phyloP scores from a whole-genome alignment of 2,329 filamentous ascomycete species.

The Cryphonectria carpinicola region DNA sequence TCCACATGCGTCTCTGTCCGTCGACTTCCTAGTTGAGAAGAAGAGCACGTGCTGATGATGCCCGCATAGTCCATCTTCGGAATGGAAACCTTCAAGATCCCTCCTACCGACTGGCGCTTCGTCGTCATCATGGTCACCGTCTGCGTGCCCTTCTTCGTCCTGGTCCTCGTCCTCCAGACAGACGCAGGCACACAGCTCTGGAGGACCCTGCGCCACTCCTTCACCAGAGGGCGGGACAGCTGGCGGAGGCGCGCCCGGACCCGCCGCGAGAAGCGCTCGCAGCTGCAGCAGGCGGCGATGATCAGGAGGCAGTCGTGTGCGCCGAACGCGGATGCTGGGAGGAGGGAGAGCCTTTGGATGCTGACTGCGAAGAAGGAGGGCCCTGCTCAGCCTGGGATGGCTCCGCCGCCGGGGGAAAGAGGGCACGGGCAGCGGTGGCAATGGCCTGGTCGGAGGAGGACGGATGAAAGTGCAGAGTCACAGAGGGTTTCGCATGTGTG shows the following conservation, averaged over 20 bases:
- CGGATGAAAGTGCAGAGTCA: neutral
- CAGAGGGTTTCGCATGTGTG: neutral
- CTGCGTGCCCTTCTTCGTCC: constrained; percentile 54
- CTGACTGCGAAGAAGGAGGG: constrained; percentile 5
- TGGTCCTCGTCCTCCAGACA: constrained; percentile 51
- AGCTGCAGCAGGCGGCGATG: constrained; percentile 27
- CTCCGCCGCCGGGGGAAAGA: neutral
- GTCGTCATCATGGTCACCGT: constrained; percentile 64
- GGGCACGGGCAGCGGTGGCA: neutral
- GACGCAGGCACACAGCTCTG: constrained; percentile 39
- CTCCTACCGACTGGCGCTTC: constrained; percentile 50
- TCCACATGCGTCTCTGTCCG: neutral
- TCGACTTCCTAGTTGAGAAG: neutral
- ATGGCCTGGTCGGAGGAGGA: neutral
- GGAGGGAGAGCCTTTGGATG: constrained; percentile 1
- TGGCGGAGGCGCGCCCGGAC: constrained; percentile 17
- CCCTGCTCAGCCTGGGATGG: neutral
- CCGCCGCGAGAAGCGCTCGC: constrained; percentile 25
- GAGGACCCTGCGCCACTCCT: constrained; percentile 20
- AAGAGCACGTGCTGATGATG: neutral
- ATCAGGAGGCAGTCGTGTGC: constrained; percentile 30
- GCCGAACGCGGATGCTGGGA: neutral
- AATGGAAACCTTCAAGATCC: constrained; percentile 50
- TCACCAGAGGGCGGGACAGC: constrained; percentile 23
- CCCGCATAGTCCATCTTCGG: constrained; percentile 55